phyloP scores from a whole-genome alignment of 805 yeast genomes.

The Wickerhamiella spandovensis region DNA sequence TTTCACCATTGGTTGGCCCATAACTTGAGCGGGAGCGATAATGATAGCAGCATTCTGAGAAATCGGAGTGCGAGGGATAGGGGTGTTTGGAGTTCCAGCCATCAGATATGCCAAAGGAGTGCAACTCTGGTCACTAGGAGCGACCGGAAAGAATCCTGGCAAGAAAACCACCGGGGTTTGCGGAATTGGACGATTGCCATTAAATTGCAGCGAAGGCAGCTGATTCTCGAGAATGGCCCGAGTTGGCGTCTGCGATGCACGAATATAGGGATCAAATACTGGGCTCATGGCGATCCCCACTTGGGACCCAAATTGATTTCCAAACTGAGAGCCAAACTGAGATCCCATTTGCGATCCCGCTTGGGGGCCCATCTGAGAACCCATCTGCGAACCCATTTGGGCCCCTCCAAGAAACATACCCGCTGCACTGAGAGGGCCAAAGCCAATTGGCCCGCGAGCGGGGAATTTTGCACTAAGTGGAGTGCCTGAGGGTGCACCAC shows the following conservation, averaged over 20 bases:
- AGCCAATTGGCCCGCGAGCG: neutral
- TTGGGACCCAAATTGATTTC: no score
- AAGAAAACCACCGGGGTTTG: neutral
- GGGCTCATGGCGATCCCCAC: neutral
- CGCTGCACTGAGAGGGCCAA: neutral
- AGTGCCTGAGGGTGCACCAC: neutral
- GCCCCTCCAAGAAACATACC: neutral
- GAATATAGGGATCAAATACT: neutral
- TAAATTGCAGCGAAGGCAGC: neutral
- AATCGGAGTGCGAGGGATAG: neutral
- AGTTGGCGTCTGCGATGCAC: neutral
- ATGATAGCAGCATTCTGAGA: neutral
- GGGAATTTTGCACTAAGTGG: neutral
- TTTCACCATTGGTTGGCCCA: no score
- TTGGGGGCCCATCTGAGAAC: no score
- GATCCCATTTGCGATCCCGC: no score
- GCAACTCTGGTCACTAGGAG: neutral
- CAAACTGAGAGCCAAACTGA: no score
- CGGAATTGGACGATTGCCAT: neutral
- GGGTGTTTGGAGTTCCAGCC: neutral
- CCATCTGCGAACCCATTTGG: no score
- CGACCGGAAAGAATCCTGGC: neutral
- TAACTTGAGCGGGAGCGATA: no score
- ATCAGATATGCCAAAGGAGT: neutral
- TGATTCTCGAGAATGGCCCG: neutral